A percentile compares a stretch with the other conserved stretches of the same genome.
Conservation (phyloP, 2,329 filamentous ascomycete genomes). For the Dothistroma septosporum region DNA sequence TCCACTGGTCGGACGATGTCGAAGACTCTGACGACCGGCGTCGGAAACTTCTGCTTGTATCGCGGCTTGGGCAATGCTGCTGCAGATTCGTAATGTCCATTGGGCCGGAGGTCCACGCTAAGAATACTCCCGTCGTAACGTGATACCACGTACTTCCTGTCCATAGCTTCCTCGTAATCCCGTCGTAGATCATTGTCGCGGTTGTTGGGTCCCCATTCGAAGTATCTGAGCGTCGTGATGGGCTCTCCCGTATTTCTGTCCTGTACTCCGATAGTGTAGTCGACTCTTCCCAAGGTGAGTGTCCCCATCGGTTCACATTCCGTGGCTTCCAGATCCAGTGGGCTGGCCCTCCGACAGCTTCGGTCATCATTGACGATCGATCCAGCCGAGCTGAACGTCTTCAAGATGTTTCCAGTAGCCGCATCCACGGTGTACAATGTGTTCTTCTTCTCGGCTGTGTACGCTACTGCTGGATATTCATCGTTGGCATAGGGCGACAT, state of each 20-base stretch:
- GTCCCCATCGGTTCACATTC: conserved; percentile 79
- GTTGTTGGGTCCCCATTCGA: conserved; percentile 92
- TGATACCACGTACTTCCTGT: conserved; percentile 84
- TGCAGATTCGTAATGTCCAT: conserved; percentile 24
- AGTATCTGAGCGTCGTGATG: conserved; percentile 86
- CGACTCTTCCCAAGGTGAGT: conserved; percentile 76
- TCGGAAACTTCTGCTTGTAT: conserved; percentile 32
- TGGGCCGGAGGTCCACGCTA: conserved; percentile 62
- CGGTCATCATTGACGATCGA: conserved; percentile 62
- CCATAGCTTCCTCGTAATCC: conserved; percentile 75
- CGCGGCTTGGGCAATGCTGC: conserved; percentile 23
- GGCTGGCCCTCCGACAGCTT: conserved; percentile 69
- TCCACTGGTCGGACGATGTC: conserved; percentile 53
- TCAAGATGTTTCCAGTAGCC: conserved; percentile 73
- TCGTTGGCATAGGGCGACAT: conserved; percentile 71
- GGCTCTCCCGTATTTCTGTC: conserved; percentile 66
- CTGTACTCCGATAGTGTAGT: conserved; percentile 85
- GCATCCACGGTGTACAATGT: conserved; percentile 87
- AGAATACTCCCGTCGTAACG: conserved; percentile 80
- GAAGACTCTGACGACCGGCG: conserved; percentile 33
- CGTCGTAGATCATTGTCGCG: conserved; percentile 80
- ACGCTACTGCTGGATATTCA: conserved; percentile 69
- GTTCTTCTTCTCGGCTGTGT: conserved; percentile 87
- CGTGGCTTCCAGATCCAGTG: conserved; percentile 52
- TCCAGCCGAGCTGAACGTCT: conserved; percentile 75